Evolutionary conservation across 2,329 filamentous ascomycete genomes (phyloP).

Genomic region (Curvularia hawaiiensis): DNA sequence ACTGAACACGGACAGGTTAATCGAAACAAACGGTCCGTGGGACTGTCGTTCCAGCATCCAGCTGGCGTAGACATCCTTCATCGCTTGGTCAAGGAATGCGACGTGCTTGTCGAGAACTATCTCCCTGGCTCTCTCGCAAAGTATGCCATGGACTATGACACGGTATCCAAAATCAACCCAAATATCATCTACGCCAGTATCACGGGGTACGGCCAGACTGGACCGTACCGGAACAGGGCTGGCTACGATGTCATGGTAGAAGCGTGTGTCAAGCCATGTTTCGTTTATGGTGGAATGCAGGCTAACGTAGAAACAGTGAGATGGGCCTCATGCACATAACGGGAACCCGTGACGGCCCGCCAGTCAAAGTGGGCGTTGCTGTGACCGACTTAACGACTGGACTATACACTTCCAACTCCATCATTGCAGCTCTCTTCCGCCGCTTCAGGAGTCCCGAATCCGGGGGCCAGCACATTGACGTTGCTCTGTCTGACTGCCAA

Average conservation of each 20-base stretch:
- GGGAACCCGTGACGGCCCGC: constrained; percentile 81
- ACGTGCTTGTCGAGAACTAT: constrained; percentile 97
- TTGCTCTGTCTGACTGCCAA: constrained; percentile 90
- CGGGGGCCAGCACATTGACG: constrained; percentile 89
- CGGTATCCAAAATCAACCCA: constrained; percentile 80
- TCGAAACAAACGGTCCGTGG: constrained; percentile 95
- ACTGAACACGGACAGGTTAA: constrained; percentile 68
- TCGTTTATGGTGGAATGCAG: neutral
- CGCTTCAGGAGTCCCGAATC: constrained; percentile 68
- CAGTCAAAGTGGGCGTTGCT: constrained; percentile 96
- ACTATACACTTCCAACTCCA: constrained; percentile 90
- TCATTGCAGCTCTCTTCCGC: constrained; percentile 89
- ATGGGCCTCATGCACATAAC: constrained; percentile 99
- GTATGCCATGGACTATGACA: constrained; percentile 88
- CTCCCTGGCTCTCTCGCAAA: constrained; percentile 87
- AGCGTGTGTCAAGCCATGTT: constrained; percentile 56
- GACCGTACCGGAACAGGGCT: constrained; percentile 83
- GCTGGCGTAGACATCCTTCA: constrained; percentile 87
- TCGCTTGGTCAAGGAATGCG: constrained; percentile 79
- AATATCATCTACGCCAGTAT: constrained; percentile 92
- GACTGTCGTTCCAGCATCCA: constrained; percentile 85
- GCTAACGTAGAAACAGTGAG: constrained; percentile 57
- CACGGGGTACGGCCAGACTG: constrained; percentile 95
- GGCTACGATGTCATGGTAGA: constrained; percentile 99
- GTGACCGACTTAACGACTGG: constrained; percentile 96